Evolutionary conservation across 352 stramenopile genomes (phyloP), one percentile per base, ranked within the genome.

Genomic region (Phytopythium kandeliae): DNA sequence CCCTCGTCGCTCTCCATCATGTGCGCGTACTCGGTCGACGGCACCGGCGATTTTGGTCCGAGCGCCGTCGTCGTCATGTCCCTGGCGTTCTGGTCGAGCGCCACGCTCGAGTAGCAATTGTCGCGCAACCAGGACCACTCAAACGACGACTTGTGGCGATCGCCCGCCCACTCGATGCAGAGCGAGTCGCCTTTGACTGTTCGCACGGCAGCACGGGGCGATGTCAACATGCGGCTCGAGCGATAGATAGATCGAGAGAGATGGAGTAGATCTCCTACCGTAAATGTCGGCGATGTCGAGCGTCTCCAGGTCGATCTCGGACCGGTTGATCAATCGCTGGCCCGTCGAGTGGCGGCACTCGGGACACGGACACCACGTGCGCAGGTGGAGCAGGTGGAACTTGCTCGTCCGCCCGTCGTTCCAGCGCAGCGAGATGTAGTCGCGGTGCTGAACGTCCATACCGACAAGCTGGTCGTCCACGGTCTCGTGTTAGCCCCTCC

Each of bases 351-450:
- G 81, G 51, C 86, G 73, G 52, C 83, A 94, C 49, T 73, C 45
- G 0, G 74, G 53, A 33, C 83, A 94, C 48, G 66, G 54, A 34
- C 83, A 94, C 80, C 83, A 94, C 46, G 83, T 67, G 42, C 83
- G 80, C 46, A 94, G 49, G 51, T 94, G 83, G 38, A 88, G 51
- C 33, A 89, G 54, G 35, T 94, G 78, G 54, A 85, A 91, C 42
- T 77, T 82, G 49, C 78, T 89, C 21, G 58, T 58, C 31, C 68
- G 73, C 15, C 74, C 83, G 40, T 94, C 79, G 48, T 75, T 76
- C 83, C 83, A 94, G 37, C 81, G 80, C 55, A 94, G 65, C 44
- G 71, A 73, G 31, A 94, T 84, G 56, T 79, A 84, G 51, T 92
- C 79, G 35, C 71, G 74, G 22, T 76, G 58, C 46, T 86, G 72